Evolutionary conservation across 2,329 filamentous ascomycete genomes (phyloP).

Genomic region (Talaromyces albobiverticillius): DNA sequence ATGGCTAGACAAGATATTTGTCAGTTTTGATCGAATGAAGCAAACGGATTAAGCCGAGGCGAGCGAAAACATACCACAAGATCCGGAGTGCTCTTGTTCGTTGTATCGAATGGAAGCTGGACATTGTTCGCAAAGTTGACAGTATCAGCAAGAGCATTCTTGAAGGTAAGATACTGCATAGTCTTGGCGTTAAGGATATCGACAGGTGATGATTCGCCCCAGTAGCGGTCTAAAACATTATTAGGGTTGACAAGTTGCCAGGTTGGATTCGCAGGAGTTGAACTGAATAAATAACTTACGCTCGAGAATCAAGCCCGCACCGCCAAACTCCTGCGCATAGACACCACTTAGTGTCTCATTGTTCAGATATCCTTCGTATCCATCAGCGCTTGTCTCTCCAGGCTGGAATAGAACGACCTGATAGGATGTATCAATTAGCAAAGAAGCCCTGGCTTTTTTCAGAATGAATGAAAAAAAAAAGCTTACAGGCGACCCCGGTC

Average conservation of each 20-base stretch:
- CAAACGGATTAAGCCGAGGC: not conserved
- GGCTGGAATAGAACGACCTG: constrained; percentile 53
- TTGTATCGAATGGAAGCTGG: constrained; percentile 51
- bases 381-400: constrained; percentile 49
- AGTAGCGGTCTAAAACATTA: constrained; percentile 51
- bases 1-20: constrained; percentile 38
- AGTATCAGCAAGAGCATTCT: constrained; percentile 54
- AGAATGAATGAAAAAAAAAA: not conserved
- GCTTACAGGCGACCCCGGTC: constrained; percentile 53
- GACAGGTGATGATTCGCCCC: constrained; percentile 56
- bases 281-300: constrained; percentile 34
- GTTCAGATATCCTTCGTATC: constrained; percentile 51
- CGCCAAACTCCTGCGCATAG: constrained; percentile 52
- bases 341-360: constrained; percentile 50
- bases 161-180: constrained; percentile 53
- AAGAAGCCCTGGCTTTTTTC: not conserved
- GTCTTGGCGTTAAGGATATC: constrained; percentile 50
- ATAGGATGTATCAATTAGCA: not conserved
- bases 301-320: constrained; percentile 55
- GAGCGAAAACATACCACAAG: constrained; percentile 9
- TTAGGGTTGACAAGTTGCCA: not conserved
- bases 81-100: constrained; percentile 9
- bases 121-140: constrained; percentile 54
- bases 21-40: not conserved
- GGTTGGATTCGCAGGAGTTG: not conserved